Percentiles rank a stretch among this genome's conserved stretches.
phyloP scores from a whole-genome alignment of 2,329 filamentous ascomycete genomes.

The Tolypocladium pustulatum region DNA sequence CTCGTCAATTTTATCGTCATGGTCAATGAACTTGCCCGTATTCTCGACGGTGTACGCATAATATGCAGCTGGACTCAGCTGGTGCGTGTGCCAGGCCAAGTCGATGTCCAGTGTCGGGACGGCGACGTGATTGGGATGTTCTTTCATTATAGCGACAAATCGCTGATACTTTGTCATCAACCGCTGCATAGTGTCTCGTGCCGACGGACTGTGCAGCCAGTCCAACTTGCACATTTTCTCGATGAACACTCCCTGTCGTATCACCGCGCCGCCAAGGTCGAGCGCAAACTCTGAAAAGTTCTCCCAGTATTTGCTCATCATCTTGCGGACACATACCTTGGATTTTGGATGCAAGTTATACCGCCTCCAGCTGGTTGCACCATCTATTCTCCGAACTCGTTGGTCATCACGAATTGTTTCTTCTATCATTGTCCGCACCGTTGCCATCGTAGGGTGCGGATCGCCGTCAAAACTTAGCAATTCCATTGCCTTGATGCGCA shows the following conservation, averaged over 20 bases:
- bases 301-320: slow-evolving; percentile 63
- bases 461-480: slow-evolving; percentile 23
- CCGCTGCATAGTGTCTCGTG: slow-evolving; percentile 51
- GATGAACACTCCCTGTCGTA: slow-evolving; percentile 55
- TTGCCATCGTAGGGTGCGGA: slow-evolving; percentile 31
- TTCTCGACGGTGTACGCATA: slow-evolving; percentile 40
- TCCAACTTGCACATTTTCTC: slow-evolving; percentile 69
- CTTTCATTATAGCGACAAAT: slow-evolving; percentile 50
- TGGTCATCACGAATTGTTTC: slow-evolving; percentile 24
- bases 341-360: slow-evolving; percentile 16
- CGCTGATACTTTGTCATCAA: slow-evolving; percentile 54
- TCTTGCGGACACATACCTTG: slow-evolving; percentile 44
- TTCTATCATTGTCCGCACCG: slow-evolving; percentile 41
- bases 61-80: slow-evolving; percentile 56
- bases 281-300: slow-evolving; percentile 55
- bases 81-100: slow-evolving; percentile 72
- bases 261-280: slow-evolving; percentile 54
- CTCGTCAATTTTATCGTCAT: slow-evolving; percentile 77
- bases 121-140: slow-evolving; percentile 32
- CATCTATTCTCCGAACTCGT: slow-evolving; percentile 30
- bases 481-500: slow-evolving; percentile 30
- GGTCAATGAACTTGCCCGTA: slow-evolving; percentile 56
- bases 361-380: slow-evolving; percentile 7
- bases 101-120: slow-evolving; percentile 70
- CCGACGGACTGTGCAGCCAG: slow-evolving; percentile 65